Evolutionary conservation across 2,329 filamentous ascomycete species (phyloP).

Genomic region (Fonsecaea monophora): DNA sequence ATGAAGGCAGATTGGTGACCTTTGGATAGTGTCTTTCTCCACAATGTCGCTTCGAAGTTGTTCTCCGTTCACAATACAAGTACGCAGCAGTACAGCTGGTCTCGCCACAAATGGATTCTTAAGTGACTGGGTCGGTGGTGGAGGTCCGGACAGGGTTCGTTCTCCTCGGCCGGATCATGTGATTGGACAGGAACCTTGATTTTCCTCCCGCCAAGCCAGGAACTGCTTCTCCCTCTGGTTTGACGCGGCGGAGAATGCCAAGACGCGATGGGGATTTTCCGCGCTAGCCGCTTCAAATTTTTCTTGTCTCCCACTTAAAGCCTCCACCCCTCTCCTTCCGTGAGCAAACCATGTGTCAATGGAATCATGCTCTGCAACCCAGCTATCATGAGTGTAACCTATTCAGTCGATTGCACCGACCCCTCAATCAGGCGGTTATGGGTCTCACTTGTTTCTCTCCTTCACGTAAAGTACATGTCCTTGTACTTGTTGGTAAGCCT

Average conservation of each 20-base stretch:
- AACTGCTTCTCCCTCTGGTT: neutral
- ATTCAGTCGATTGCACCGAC: neutral
- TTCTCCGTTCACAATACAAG: neutral
- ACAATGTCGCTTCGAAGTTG: neutral
- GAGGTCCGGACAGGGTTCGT: neutral
- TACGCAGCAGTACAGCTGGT: neutral
- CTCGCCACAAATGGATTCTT: neutral
- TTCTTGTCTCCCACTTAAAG: neutral
- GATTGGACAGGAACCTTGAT: neutral
- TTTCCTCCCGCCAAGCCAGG: neutral
- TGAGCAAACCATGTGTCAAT: slow-evolving; percentile 3
- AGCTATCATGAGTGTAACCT: neutral
- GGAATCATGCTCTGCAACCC: neutral
- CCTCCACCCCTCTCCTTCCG: neutral
- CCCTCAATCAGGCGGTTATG: neutral
- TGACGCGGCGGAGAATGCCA: neutral
- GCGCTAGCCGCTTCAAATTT: neutral
- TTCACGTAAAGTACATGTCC: too few relatives aligned
- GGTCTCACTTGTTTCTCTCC: neutral
- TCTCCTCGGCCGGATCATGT: neutral
- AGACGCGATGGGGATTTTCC: neutral
- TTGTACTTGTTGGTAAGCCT: too few relatives aligned
- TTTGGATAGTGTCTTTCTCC: neutral
- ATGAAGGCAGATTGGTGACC: neutral
- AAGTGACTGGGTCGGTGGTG: neutral